Evolutionary conservation across 208 protist genomes (phyloP), one percentile per base, ranked within the genome.

Genomic region (Trypanosoma scelopori): DNA sequence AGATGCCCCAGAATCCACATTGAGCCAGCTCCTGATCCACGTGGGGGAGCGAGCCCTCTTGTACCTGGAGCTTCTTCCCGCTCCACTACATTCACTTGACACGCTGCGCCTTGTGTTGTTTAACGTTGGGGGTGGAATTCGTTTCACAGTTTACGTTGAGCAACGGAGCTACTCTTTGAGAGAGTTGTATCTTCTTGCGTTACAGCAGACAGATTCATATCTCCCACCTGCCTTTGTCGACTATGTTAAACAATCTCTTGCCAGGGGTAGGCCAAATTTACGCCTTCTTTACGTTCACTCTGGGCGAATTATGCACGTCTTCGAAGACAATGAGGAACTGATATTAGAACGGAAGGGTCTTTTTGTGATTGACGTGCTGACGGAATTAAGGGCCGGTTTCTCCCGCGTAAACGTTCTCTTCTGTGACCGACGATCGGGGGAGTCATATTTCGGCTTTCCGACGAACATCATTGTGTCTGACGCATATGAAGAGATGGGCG

Each of bases 391-490:
- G 11, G 37, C 68, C 5, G 74, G 70, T n/a, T 69, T 79, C 41
- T 55, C 59, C 20, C 46, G 65, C 9, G 62, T 85, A 20, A 69
- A 93, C 58, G 81, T 93, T 12, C 60, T 79, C 28, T 93, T 88
- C 55, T 93, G 78, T 67, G 71, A 75, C 42, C 80, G 86, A 3
- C 78, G 83, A 51, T 73, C 66, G 0, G 78, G 77, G 1, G 83
- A 89, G 63, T 41, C 65, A 28, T 89, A 80, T 47, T 93, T 93
- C 53, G 87, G 87, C 9, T 60, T 84, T 22, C 87, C 84, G 4
- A 93, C 81, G 1, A 87, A 79, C 56, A 85, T 93, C 27, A 49
- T 39, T 42, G 52, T 90, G 20, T 60, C 75, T 0, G 37, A 55
- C 6, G 46, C 51, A n/a, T 60, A 83, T 58, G 56, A 59, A 20